Evolutionary conservation across 306 rosid species (phyloP).

Genomic region (Sphenostylis stenocarpa): DNA sequence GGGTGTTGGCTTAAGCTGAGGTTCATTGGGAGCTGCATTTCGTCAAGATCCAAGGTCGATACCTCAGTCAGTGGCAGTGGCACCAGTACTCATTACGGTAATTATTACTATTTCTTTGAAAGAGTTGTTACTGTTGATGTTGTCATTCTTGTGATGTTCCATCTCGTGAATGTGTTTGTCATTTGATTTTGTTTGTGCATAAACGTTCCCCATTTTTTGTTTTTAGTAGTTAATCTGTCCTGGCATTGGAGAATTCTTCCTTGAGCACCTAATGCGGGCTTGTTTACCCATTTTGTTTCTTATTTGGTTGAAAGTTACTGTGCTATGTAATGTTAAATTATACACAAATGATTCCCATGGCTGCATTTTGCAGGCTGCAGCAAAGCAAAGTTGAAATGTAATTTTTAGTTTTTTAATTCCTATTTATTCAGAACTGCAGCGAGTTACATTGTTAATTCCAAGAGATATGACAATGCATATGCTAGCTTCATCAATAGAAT

Average conservation of each 20-base stretch:
- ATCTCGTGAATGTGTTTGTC: neutral
- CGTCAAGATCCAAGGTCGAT: constrained; percentile 99
- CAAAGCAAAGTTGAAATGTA: constrained; percentile 22
- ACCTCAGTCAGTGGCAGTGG: constrained; percentile 87
- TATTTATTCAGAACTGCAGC: neutral
- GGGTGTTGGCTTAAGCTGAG: constrained; percentile 87
- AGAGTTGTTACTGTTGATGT: neutral
- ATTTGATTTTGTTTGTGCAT: constrained; percentile 20
- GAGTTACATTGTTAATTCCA: neutral
- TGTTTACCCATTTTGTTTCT: neutral
- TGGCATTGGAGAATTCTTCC: neutral
- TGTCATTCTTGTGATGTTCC: neutral
- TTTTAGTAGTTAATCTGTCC: constrained; percentile 13
- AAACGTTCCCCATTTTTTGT: neutral
- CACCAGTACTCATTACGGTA: constrained; percentile 81
- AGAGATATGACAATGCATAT: neutral
- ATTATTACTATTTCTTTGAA: constrained; percentile 30
- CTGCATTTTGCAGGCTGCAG: neutral
- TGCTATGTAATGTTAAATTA: constrained; percentile 19
- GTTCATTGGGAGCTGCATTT: constrained; percentile 88
- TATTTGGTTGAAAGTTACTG: constrained; percentile 2
- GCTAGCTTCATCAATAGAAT: neutral
- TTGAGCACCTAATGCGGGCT: constrained; percentile 3
- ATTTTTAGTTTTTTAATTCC: neutral
- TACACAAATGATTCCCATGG: neutral